Evolutionary conservation across 495 filamentous ascomycete species (phyloP).

Genomic region (Annulohypoxylon maeteangense): DNA sequence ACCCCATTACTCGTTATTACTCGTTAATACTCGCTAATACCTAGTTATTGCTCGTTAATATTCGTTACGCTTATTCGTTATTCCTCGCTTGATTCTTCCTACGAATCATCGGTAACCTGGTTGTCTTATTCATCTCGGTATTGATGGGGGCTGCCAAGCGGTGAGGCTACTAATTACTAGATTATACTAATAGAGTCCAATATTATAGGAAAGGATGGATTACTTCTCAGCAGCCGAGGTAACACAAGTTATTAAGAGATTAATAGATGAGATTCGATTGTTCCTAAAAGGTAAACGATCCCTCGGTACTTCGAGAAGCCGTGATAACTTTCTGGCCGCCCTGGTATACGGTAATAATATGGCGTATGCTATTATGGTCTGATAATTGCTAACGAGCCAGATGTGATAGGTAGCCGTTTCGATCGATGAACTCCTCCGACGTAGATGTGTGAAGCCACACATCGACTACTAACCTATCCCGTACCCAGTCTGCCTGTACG

Average conservation of each 20-base stretch:
- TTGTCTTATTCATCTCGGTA: constrained; percentile 19
- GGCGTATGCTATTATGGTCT: constrained; percentile 24
- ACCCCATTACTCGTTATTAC: not conserved
- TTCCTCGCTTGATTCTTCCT: not conserved
- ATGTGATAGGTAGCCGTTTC: constrained; percentile 16
- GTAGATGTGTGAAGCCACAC: constrained; percentile 23
- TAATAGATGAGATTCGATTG: not conserved
- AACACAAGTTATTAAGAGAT: not conserved
- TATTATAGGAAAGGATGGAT: constrained; percentile 20
- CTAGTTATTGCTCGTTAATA: not conserved
- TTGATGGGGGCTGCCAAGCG: constrained; percentile 24
- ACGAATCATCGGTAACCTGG: not conserved
- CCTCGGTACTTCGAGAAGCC: constrained; percentile 29
- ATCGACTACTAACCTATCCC: not conserved
- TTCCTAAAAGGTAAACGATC: constrained; percentile 7
- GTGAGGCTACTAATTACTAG: constrained; percentile 17
- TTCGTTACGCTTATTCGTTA: not conserved
- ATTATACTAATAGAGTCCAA: constrained; percentile 8
- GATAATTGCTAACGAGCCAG: constrained; percentile 18
- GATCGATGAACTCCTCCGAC: not conserved
- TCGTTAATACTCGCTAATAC: not conserved
- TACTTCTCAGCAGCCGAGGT: constrained; percentile 8
- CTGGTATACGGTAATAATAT: constrained; percentile 6
- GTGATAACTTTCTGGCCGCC: constrained; percentile 8
- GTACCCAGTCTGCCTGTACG: no score